Percentiles rank a stretch among this genome's conserved stretches.
Conservation (phyloP, 2,329 filamentous ascomycete species). For the Blastomyces parvus region DNA sequence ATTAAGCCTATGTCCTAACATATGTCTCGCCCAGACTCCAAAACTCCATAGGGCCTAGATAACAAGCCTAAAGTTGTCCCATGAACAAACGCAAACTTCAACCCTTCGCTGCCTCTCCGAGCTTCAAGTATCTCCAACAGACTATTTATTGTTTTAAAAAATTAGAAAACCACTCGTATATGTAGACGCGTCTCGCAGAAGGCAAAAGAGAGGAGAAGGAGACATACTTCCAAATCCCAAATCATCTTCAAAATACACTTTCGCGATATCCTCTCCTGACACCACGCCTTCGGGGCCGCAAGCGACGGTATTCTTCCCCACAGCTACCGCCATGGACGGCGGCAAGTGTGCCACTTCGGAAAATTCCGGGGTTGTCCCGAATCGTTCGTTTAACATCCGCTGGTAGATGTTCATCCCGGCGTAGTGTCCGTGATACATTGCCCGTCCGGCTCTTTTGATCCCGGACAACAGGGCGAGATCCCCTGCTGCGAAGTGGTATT, state of each 20-base stretch:
- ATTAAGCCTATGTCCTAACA: neutral
- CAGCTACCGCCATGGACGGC: slow-evolving; percentile 58
- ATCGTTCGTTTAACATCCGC: slow-evolving; percentile 34
- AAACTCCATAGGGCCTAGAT: neutral
- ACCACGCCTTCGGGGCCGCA: slow-evolving; percentile 49
- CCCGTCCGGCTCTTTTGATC: slow-evolving; percentile 64
- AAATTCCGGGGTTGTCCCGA: slow-evolving; percentile 35
- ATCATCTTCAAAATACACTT: slow-evolving; percentile 56
- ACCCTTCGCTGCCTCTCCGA: slow-evolving; percentile 9
- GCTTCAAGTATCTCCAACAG: slow-evolving; percentile 23
- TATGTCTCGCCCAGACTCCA: neutral
- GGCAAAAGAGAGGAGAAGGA: neutral
- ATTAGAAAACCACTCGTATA: neutral
- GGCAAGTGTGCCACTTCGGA: slow-evolving; percentile 44
- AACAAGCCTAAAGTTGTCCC: neutral
- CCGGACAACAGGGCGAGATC: slow-evolving; percentile 60
- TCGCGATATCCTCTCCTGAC: slow-evolving; percentile 52
- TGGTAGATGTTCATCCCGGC: slow-evolving; percentile 58
- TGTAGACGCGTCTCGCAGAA: neutral
- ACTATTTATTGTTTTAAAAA: slow-evolving; percentile 18
- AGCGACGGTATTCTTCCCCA: slow-evolving; percentile 57
- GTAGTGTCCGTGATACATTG: slow-evolving; percentile 59
- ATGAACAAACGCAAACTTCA: neutral
- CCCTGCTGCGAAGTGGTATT: slow-evolving; percentile 56
- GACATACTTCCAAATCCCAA: slow-evolving; percentile 45